A percentile compares a stretch with the other conserved stretches of the same genome.
Conservation (phyloP, 2,329 filamentous ascomycete species). For the Chaetomium olivaceum region DNA sequence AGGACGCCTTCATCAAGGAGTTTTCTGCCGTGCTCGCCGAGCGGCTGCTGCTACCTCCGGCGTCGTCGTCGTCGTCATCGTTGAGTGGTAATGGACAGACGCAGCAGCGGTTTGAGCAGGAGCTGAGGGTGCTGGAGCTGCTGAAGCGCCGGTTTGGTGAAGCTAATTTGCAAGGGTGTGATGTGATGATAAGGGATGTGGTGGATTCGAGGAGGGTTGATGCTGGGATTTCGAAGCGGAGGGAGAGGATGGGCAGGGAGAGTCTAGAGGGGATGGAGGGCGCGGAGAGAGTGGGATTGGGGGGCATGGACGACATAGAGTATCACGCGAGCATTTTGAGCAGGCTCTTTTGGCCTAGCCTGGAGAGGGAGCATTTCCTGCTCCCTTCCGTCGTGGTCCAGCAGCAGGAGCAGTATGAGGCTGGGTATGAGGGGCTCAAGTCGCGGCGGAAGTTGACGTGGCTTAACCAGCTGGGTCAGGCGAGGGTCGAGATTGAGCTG, state of each 20-base stretch:
- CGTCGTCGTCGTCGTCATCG: constrained; percentile 26
- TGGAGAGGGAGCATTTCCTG: constrained; percentile 68
- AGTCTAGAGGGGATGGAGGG: constrained; percentile 30
- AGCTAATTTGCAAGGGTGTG: constrained; percentile 81
- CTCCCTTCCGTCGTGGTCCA: constrained; percentile 60
- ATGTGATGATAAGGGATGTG: constrained; percentile 96
- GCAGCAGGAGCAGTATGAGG: constrained; percentile 70
- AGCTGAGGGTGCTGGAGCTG: constrained; percentile 78
- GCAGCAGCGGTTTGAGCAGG: constrained; percentile 63
- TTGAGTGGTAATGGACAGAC: too few species aligned
- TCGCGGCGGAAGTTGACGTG: constrained; percentile 83
- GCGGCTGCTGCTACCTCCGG: constrained; percentile 57
- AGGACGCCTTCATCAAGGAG: constrained; percentile 91
- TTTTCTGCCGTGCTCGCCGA: constrained; percentile 88
- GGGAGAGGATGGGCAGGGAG: constrained; percentile 23
- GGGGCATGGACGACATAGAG: constrained; percentile 30
- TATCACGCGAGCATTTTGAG: constrained; percentile 86
- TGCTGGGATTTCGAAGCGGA: constrained; percentile 58
- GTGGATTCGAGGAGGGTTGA: constrained; percentile 79
- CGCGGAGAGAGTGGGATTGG: neutral
- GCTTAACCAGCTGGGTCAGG: constrained; percentile 79
- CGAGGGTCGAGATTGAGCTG: constrained; percentile 77
- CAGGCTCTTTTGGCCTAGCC: constrained; percentile 86
- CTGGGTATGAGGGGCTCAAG: constrained; percentile 78
- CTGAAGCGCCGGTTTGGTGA: constrained; percentile 90